Evolutionary conservation across 2,329 filamentous ascomycete species (phyloP).

Genomic region (Mycosphaerella sp.): DNA sequence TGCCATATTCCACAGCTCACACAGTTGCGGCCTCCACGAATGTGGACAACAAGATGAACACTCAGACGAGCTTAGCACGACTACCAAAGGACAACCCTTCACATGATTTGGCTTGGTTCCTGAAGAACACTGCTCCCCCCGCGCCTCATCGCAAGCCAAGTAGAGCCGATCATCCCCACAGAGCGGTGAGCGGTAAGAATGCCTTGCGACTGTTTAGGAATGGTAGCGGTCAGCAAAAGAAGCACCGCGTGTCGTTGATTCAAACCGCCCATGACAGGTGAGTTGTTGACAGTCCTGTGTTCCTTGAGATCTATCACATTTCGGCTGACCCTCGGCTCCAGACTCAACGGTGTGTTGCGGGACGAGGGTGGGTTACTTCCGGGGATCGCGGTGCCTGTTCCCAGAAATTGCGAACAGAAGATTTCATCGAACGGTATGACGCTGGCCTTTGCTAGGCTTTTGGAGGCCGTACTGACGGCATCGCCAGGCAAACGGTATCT

Average conservation of each 20-base stretch:
- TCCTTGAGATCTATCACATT: conserved; percentile 9
- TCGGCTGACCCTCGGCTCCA: conserved; percentile 11
- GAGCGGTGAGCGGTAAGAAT: conserved; percentile 28
- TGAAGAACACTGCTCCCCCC: conserved; percentile 36
- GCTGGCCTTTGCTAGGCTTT: not conserved
- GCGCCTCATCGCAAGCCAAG: conserved; percentile 29
- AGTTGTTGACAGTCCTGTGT: conserved; percentile 1
- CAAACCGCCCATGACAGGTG: conserved; percentile 25
- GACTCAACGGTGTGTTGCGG: conserved; percentile 18
- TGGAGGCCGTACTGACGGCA: conserved; percentile 10
- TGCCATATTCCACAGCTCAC: conserved; percentile 25
- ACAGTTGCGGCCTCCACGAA: conserved; percentile 5
- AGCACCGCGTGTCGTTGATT: conserved; percentile 11
- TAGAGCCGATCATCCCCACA: conserved; percentile 25
- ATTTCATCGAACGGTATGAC: conserved; percentile 32
- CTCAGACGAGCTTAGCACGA: conserved; percentile 27
- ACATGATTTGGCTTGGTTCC: conserved; percentile 36
- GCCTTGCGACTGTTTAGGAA: conserved; percentile 31
- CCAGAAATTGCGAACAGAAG: conserved; percentile 31
- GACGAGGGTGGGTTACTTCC: conserved; percentile 30
- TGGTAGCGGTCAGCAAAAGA: conserved; percentile 11
- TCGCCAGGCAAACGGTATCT: conserved; percentile 26
- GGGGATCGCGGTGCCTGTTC: conserved; percentile 17
- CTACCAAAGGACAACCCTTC: conserved; percentile 29
- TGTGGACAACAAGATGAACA: conserved; percentile 31